Percentiles rank a stretch among this genome's conserved stretches.
Conservation (phyloP, 2,329 filamentous ascomycete genomes). For the Neofusicoccum kwambonambiense region DNA sequence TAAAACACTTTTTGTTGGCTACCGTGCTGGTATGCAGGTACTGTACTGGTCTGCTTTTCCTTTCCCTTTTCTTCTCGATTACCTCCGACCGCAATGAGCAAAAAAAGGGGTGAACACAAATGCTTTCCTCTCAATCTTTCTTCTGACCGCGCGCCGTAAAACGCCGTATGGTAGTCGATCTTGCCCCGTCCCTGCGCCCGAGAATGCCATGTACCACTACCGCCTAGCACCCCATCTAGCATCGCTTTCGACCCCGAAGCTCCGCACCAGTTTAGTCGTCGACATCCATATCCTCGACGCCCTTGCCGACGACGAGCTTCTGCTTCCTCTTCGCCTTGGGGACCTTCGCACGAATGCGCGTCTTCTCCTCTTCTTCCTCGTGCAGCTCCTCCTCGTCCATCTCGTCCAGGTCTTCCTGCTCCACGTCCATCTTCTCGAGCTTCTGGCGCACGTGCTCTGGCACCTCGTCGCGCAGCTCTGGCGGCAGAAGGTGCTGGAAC, state of each 20-base stretch:
- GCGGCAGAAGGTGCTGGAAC: conserved; percentile 87
- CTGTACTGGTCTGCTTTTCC: not conserved
- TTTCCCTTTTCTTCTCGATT: not conserved
- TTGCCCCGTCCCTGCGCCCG: conserved; percentile 6
- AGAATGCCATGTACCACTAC: conserved; percentile 5
- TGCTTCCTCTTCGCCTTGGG: conserved; percentile 47
- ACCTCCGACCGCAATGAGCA: not conserved
- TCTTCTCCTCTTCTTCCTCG: conserved; percentile 36
- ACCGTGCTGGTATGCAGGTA: not conserved
- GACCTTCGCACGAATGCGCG: conserved; percentile 33
- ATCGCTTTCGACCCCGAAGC: not conserved
- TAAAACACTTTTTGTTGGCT: not conserved
- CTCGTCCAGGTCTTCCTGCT: conserved; percentile 40
- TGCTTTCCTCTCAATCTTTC: not conserved
- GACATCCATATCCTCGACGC: conserved; percentile 50
- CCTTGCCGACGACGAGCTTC: conserved; percentile 45
- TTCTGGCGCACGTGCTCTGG: conserved; percentile 17
- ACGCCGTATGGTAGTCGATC: conserved; percentile 11
- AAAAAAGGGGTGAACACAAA: not conserved
- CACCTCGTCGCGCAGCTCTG: conserved; percentile 35
- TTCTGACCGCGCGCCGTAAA: conserved; percentile 6
- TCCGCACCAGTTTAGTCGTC: conserved; percentile 26
- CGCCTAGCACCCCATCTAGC: not conserved
- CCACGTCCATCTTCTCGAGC: conserved; percentile 19
- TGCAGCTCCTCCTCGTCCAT: conserved; percentile 26